phyloP scores from a whole-genome alignment of 495 filamentous ascomycete genomes.

The Lindgomyces ingoldianus region DNA sequence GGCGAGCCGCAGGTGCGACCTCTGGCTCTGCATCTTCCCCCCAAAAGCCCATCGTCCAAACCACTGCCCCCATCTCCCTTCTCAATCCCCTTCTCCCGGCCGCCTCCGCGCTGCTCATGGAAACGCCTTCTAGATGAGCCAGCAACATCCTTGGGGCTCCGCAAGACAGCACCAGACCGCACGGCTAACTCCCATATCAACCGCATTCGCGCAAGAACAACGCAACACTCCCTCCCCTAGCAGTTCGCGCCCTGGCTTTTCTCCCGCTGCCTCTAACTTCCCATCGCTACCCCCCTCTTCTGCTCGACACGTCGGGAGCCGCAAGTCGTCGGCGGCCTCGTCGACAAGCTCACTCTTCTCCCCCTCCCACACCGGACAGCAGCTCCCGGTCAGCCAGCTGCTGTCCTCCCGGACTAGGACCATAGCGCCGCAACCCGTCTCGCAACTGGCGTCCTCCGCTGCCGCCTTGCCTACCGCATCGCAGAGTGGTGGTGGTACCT shows the following conservation, averaged over 20 bases:
- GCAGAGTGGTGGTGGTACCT: slow-evolving; percentile 56
- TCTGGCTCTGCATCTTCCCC: background rate
- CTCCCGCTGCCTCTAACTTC: slow-evolving; percentile 56
- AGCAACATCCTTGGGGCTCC: slow-evolving; percentile 64
- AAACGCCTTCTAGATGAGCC: slow-evolving; percentile 52
- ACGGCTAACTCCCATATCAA: slow-evolving; percentile 64
- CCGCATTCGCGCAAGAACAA: slow-evolving; percentile 50
- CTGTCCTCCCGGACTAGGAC: slow-evolving; percentile 62
- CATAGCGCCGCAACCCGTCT: slow-evolving; percentile 61
- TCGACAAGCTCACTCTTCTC: slow-evolving; percentile 56
- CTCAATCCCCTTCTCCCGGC: slow-evolving; percentile 52
- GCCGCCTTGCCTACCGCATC: slow-evolving; percentile 54
- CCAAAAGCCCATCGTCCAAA: slow-evolving; percentile 8
- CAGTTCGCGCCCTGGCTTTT: slow-evolving; percentile 48
- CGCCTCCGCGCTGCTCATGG: slow-evolving; percentile 63
- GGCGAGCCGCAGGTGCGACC: slow-evolving; percentile 2
- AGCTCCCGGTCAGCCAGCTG: slow-evolving; percentile 53
- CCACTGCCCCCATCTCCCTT: slow-evolving; percentile 11
- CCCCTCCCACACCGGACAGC: slow-evolving; percentile 61
- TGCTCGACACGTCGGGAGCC: slow-evolving; percentile 51
- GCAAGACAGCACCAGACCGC: slow-evolving; percentile 57
- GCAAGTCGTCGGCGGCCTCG: slow-evolving; percentile 54
- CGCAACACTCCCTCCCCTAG: slow-evolving; percentile 50
- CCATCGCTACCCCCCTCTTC: slow-evolving; percentile 59
- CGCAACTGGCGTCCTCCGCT: slow-evolving; percentile 63